Evolutionary conservation across 2,329 filamentous ascomycete genomes (phyloP).

Genomic region (Penicillium hordei): DNA sequence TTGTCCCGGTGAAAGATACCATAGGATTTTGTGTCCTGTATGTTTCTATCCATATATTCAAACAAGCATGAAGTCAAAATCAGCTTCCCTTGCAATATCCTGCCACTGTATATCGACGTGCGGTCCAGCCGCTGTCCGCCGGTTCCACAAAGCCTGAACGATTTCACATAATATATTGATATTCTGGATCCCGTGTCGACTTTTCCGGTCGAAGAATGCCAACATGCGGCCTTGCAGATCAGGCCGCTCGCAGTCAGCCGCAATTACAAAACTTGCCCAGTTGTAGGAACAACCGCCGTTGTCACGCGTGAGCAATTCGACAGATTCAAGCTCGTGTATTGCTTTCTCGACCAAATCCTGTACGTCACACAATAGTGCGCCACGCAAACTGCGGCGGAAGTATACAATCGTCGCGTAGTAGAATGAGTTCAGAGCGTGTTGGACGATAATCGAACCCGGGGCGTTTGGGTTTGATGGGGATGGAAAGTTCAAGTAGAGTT

Average conservation of each 20-base stretch:
- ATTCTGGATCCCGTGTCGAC: constrained; percentile 38
- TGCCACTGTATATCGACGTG: constrained; percentile 33
- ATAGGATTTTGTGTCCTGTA: background rate
- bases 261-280: constrained; percentile 40
- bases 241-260: constrained; percentile 33
- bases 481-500: constrained; percentile 29
- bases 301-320: constrained; percentile 30
- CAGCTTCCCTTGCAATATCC: constrained; percentile 34
- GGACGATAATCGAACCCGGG: constrained; percentile 20
- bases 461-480: constrained; percentile 25
- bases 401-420: constrained; percentile 40
- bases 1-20: background rate
- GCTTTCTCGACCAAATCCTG: constrained; percentile 36
- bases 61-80: constrained; percentile 38
- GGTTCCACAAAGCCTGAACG: constrained; percentile 33
- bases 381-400: constrained; percentile 36
- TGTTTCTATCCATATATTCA: constrained; percentile 6
- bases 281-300: constrained; percentile 37
- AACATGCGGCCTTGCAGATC: constrained; percentile 33
- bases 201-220: constrained; percentile 33
- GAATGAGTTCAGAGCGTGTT: constrained; percentile 35
- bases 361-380: constrained; percentile 21
- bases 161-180: constrained; percentile 35
- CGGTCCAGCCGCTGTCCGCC: constrained; percentile 16
- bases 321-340: constrained; percentile 33